Conservation (phyloP, 1,284 basidiomycete genomes). For the Ceratobasidium sp. region DNA sequence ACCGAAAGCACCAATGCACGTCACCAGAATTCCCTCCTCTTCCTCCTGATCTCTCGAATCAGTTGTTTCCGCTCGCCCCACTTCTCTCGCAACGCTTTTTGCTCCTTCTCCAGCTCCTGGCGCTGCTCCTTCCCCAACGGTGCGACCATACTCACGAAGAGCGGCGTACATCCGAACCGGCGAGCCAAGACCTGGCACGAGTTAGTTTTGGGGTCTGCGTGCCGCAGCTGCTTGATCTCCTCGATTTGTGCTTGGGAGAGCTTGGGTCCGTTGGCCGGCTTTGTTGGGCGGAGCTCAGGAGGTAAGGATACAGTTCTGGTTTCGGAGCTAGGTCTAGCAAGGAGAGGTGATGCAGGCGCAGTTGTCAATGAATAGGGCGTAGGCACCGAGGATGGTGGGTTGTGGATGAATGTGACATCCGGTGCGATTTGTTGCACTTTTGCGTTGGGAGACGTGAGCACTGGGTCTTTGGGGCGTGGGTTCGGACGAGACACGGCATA, state of each 20-base stretch:
- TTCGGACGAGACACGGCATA: constrained; percentile 41
- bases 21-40: constrained; percentile 66
- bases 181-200: constrained; percentile 62
- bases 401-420: constrained; percentile 74
- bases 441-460: constrained; percentile 61
- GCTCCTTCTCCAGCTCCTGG: constrained; percentile 54
- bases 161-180: constrained; percentile 63
- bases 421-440: constrained; percentile 63
- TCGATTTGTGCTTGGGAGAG: constrained; percentile 62
- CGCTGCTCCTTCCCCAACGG: constrained; percentile 59
- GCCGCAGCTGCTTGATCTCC: constrained; percentile 64
- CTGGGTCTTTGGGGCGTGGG: constrained; percentile 61
- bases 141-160: constrained; percentile 64
- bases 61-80: constrained; percentile 68
- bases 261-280: constrained; percentile 52
- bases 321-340: constrained; percentile 52
- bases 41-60: constrained; percentile 61
- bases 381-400: constrained; percentile 73
- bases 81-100: constrained; percentile 55
- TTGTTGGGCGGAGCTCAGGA: constrained; percentile 55
- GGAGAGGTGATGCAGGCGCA: constrained; percentile 70
- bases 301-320: constrained; percentile 54
- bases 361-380: constrained; percentile 72
- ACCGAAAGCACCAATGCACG: not conserved
- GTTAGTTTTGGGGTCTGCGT: constrained; percentile 59